phyloP scores from a whole-genome alignment of 1,284 basidiomycete genomes.

The Malassezia dermatis region DNA sequence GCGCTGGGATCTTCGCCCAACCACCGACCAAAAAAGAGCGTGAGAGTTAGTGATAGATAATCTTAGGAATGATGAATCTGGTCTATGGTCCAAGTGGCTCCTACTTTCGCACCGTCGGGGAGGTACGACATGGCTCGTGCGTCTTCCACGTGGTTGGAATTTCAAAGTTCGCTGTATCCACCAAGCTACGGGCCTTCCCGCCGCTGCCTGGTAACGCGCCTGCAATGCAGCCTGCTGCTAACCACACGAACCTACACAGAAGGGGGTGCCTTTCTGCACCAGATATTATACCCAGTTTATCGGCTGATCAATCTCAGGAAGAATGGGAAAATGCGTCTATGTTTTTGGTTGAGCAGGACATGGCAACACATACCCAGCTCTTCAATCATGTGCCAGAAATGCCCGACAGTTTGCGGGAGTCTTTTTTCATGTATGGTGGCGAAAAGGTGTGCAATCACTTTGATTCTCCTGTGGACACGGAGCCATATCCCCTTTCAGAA shows the following conservation, averaged over 20 bases:
- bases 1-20: conserved; percentile 6
- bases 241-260: background rate
- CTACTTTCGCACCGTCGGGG: background rate
- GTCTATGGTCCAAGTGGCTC: background rate
- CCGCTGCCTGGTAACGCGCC: background rate
- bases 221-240: background rate
- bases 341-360: background rate
- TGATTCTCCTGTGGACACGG: background rate
- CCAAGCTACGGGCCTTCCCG: background rate
- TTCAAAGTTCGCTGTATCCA: background rate
- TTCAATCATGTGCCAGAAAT: background rate
- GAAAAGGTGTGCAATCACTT: background rate
- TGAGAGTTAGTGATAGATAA: background rate
- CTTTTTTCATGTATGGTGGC: background rate
- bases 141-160: background rate
- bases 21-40: background rate
- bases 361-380: background rate
- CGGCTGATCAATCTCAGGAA: background rate
- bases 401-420: background rate
- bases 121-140: background rate
- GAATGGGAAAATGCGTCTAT: conserved; percentile 1
- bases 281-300: background rate
- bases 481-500: background rate
- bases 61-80: background rate
- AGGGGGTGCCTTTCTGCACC: background rate